Evolutionary conservation across 1,139 yeast genomes (phyloP), one percentile per base, ranked within the genome.

Genomic region (Yamadazyma oceani): DNA sequence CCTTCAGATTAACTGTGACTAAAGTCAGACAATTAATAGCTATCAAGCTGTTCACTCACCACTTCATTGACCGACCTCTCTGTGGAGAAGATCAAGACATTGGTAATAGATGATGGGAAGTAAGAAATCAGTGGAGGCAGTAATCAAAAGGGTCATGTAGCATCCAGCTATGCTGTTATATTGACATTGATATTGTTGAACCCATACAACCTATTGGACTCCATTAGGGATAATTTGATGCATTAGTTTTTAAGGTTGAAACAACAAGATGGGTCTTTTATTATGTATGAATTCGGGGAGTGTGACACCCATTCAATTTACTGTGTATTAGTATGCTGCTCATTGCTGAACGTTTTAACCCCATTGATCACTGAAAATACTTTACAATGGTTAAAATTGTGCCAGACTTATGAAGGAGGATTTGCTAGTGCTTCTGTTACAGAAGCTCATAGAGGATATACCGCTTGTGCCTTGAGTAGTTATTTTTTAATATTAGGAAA

Each of bases 391-490:
- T 50, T 92, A n/a, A 50, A 64, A 0, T 49, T 56, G 9, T 88
- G 97, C 51, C 98, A 92, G 59, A 85, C 95, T 0, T 90, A 77
- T 58, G 98, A 94, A 62, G 98, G 99, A 17, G 98, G 98, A 0
- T 86, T 90, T 62, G 86, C 92, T 1, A 96, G 95, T 1, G 68
- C 71, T 9, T 90, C 95, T 0, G 65, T 64, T 8, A 82, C 86
- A 36, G 99, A 94, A 58, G 97, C 97, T 0, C 99, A 94, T 57
- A 98, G 97, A 2, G 99, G 98, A 0, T 92, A 92, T 58, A 80
- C 97, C 0, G 92, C 78, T 55, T 92, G 98, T 65, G 95, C 92
- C 0, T 62, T 87, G 7, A 96, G 96, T 0, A 74, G 86, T 9
- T 64, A 86, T 32, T 74, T 80, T 46, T 51, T 83, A 3, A 42